phyloP scores from a whole-genome alignment of 140 eudicot genomes.

The Ambrosia hybrid region DNA sequence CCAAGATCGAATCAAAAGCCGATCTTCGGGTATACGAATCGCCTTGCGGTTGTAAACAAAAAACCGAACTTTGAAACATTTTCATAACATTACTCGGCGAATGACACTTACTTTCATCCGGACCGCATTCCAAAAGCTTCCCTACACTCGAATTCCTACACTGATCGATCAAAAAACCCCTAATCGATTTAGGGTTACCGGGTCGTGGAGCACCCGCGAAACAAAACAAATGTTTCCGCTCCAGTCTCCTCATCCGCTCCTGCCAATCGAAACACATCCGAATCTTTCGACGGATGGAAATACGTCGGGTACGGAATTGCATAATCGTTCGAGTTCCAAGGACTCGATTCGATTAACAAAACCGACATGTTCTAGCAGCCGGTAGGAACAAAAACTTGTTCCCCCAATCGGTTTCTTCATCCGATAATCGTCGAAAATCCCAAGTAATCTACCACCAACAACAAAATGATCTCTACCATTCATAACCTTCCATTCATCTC shows the following conservation, averaged over 20 bases:
- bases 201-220: conserved; percentile 29
- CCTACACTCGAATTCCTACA: conserved; percentile 24
- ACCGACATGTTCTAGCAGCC: conserved; percentile 30
- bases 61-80: conserved; percentile 29
- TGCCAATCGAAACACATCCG: conserved; percentile 19
- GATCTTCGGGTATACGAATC: conserved; percentile 27
- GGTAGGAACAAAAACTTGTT: conserved; percentile 25
- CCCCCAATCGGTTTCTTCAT: conserved; percentile 27
- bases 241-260: conserved; percentile 5
- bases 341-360: conserved; percentile 27
- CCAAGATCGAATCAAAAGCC: conserved; percentile 28
- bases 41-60: conserved; percentile 28
- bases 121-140: conserved; percentile 25
- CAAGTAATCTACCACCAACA: conserved; percentile 29
- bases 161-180: conserved; percentile 19
- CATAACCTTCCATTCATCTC: conserved; percentile 25
- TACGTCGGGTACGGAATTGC: conserved; percentile 28
- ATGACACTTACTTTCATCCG: conserved; percentile 22
- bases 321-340: conserved; percentile 15
- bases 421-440: conserved; percentile 20
- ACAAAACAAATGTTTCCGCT: conserved; percentile 24
- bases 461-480: conserved; percentile 30
- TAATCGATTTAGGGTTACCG: conserved; percentile 11
- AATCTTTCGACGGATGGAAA: conserved; percentile 27
- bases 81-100: conserved; percentile 26